Conservation (phyloP, 1,284 basidiomycete genomes). For the Schizophyllum amplum region DNA sequence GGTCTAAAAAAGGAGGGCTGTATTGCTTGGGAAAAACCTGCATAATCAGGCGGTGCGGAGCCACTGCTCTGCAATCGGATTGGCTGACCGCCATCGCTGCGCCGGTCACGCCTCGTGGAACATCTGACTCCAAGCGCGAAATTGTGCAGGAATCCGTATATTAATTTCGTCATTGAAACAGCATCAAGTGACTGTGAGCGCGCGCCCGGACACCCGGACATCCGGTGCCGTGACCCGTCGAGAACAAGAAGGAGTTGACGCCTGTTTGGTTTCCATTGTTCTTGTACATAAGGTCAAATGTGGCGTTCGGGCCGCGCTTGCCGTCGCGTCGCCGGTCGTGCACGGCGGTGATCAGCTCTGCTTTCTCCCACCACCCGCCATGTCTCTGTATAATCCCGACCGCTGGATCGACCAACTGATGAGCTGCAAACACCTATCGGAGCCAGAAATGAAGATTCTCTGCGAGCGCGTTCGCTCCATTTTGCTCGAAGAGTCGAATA, state of each 20-base stretch:
- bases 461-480: slow-evolving; percentile 82
- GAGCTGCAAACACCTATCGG: slow-evolving; percentile 82
- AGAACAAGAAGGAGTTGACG: neutral
- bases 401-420: slow-evolving; percentile 75
- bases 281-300: too few species aligned
- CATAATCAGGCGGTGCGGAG: neutral
- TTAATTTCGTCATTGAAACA: too few species aligned
- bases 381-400: slow-evolving; percentile 45
- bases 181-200: neutral
- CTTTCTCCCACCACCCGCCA: neutral
- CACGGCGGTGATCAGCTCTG: too few species aligned
- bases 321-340: too few species aligned
- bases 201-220: neutral
- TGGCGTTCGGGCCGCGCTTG: too few species aligned
- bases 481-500: slow-evolving; percentile 92
- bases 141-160: too few species aligned
- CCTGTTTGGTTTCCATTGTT: neutral
- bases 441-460: slow-evolving; percentile 85
- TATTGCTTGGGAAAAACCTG: neutral
- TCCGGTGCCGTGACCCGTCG: too few species aligned
- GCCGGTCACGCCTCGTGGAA: too few species aligned
- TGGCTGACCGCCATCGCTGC: neutral
- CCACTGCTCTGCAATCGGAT: neutral
- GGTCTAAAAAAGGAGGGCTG: neutral
- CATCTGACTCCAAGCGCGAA: too few species aligned